A percentile compares a stretch with the other conserved stretches of the same genome.
phyloP scores from a whole-genome alignment of 73 alveolate species.

The Paramecium octaurelia region DNA sequence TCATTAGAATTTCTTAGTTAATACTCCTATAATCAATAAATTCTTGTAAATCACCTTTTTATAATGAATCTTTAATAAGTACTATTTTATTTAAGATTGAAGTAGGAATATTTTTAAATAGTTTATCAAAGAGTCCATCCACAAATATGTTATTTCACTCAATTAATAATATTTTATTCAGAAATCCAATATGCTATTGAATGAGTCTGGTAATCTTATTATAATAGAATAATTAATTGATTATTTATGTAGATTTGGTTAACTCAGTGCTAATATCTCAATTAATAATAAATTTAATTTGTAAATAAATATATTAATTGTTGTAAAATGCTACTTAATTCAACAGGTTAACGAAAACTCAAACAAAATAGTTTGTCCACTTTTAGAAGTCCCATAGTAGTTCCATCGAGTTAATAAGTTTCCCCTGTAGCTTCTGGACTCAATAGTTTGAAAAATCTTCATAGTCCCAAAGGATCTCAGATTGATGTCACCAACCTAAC shows the following conservation, averaged over 20 bases:
- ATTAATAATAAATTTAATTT: neutral
- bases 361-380: neutral
- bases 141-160: too few relatives aligned
- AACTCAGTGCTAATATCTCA: neutral
- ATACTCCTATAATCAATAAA: too few relatives aligned
- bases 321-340: neutral
- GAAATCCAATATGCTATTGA: neutral
- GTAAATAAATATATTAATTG: neutral
- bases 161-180: too few relatives aligned
- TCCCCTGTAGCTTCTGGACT: constrained; percentile 18
- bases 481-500: neutral
- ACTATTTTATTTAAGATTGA: too few relatives aligned
- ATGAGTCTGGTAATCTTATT: neutral
- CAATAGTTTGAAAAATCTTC: neutral
- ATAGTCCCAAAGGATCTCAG: constrained; percentile 7
- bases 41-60: too few relatives aligned
- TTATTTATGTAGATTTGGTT: neutral
- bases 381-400: neutral
- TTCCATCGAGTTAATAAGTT: constrained; percentile 2
- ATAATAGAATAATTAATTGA: neutral
- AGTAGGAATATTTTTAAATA: too few relatives aligned
- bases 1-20: too few relatives aligned
- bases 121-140: too few relatives aligned
- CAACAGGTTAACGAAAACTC: neutral
- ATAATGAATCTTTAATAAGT: too few relatives aligned